Evolutionary conservation across 805 yeast genomes (phyloP), one percentile per base, ranked within the genome.

Genomic region (Yarrowia phangngaensis): DNA sequence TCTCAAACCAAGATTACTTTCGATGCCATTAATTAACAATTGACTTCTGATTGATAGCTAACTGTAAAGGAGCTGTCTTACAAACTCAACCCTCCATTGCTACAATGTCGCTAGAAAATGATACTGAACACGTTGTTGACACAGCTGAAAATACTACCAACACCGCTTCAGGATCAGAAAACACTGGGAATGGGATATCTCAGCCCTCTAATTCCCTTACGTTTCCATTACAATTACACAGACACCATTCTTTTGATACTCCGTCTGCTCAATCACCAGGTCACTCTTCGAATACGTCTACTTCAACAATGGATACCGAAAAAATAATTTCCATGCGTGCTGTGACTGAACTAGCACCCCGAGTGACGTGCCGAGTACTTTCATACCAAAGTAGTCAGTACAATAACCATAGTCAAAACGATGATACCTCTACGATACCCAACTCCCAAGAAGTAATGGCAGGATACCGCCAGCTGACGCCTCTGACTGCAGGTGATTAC

Each of bases 381-480:
- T 30, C 4, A 24, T n/a, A 24, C n/a, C 29, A 35, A 2, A 38
- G 45, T 19, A 27, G 32, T 16, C 31, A 38, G 24, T 38, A 38
- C 32, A 38, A 38, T 32, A 27, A 24, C 15, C 45, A 38, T 17
- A 38, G 45, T 15, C 45, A 26, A 12, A 24, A 35, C 16, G 45
- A 26, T 6, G 45, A 38, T 27, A 38, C 45, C 24, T 19, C 32
- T 2, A 26, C 45, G 4, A 11, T 38, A 11, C 45, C 45, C 4
- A 24, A 38, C 8, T 31, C 45, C 13, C 26, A 27, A 13, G 45
- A 24, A 17, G 26, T 38, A 2, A 14, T 26, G 1, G 32, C 32
- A 13, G 45, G 32, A 38, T 38, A 38, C 45, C 24, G 45, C 2
- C 45, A 38, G 13, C 32, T 38, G 13, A 38, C 45, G 4, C 45